phyloP scores from a whole-genome alignment of 2,329 filamentous ascomycete species.

The Trichoderma atrobrunneum region DNA sequence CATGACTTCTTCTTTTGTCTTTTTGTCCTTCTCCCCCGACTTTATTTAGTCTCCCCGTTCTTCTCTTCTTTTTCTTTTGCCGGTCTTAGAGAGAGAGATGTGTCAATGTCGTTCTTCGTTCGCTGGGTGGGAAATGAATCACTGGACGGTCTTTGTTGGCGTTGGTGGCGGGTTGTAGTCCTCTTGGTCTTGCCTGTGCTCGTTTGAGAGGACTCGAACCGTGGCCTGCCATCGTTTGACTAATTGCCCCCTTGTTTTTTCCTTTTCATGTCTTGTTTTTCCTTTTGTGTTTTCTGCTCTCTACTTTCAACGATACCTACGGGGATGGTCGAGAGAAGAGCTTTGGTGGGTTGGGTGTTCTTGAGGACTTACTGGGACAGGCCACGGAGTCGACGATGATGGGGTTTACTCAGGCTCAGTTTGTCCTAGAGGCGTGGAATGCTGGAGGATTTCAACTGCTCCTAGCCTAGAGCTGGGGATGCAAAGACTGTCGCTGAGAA shows the following conservation, averaged over 20 bases:
- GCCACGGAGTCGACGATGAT: neutral
- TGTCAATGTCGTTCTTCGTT: constrained; percentile 16
- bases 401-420: neutral
- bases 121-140: constrained; percentile 13
- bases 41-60: neutral
- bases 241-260: constrained; percentile 5
- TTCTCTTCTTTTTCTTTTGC: neutral
- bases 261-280: neutral
- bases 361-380: neutral
- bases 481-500: constrained; percentile 19
- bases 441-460: neutral
- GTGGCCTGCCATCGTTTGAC: constrained; percentile 4
- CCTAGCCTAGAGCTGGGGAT: neutral
- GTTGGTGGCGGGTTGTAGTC: constrained; percentile 16
- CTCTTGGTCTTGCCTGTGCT: constrained; percentile 10
- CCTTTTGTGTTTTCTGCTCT: neutral
- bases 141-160: constrained; percentile 19
- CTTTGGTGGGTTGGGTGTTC: neutral
- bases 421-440: neutral
- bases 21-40: neutral
- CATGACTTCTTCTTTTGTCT: constrained; percentile 10
- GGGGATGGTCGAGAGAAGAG: neutral
- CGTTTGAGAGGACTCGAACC: neutral
- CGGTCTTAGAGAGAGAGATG: constrained; percentile 20
- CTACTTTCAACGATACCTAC: constrained; percentile 3